These are phyloP conservation scores for Nicotiana otophora DNA, from an alignment of 257 asterid species.

Conservation along the genomic window DNA sequence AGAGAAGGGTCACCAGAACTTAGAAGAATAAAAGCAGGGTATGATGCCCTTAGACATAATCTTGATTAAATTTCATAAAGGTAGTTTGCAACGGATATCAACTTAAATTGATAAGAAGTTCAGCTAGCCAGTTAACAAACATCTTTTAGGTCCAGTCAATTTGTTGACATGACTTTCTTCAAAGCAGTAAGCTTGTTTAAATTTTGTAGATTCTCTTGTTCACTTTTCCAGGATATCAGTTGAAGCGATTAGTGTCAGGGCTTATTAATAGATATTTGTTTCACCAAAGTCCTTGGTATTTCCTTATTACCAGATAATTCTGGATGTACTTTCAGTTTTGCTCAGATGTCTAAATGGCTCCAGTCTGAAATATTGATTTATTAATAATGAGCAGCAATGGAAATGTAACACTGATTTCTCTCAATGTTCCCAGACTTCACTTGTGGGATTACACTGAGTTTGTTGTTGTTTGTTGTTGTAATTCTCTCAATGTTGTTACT, in stretches of 20 bases:
- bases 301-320: background rate
- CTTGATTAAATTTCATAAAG: conserved; percentile 8
- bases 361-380: background rate
- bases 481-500: background rate
- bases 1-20: conserved; percentile 14
- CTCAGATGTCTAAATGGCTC: background rate
- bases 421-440: background rate
- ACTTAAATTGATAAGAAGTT: conserved; percentile 7
- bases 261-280: background rate
- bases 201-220: conserved; percentile 31
- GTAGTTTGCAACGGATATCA: conserved; percentile 4
- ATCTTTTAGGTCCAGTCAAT: conserved; percentile 4
- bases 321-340: background rate
- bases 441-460: no score
- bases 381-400: conserved; percentile 2
- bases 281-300: background rate
- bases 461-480: no score
- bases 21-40: conserved; percentile 19
- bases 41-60: conserved; percentile 7
- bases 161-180: conserved; percentile 16
- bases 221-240: background rate
- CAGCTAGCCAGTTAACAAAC: conserved; percentile 10
- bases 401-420: background rate
- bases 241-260: background rate
- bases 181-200: conserved; percentile 18